Base-by-base conservation (phyloP, 2,329 filamentous ascomycete species). In the Magnaporthiopsis incrustans region DNA sequence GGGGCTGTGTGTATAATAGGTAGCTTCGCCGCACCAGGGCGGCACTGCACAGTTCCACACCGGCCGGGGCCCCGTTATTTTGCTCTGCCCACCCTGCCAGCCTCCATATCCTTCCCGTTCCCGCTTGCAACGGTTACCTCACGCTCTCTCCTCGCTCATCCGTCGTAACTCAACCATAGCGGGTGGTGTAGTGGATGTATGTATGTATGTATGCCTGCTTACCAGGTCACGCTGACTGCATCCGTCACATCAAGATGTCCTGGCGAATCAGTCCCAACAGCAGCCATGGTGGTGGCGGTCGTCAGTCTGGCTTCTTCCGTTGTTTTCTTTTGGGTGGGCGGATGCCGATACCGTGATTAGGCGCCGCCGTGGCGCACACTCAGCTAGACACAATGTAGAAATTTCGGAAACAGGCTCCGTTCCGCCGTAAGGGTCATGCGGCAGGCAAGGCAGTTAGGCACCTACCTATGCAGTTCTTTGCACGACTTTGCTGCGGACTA, bases 71-170 rank as follows among this genome's bases (percentile, higher is more conserved):
- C 57, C 57, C 26, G 30, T 32, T 32, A n/a, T 60, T 32, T 35
- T 25, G 18, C 25, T 12, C 27, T 32, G 18, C 18, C 33, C 57
- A 27, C 18, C 27, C 30, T n/a, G 35, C 12, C 58, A 22, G 15
- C 58, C 14, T 10, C 8, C 32, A 22, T 32, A 35, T 35, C 58
- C 58, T 32, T 60, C 58, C 58, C 58, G 27, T 32, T 60, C 58
- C 58, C 58, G 58, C 58, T 38, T 60, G 58, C n/a, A 60, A 60
- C 58, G 26, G 27, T 60, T 60, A 35, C 30, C 30, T 30, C 30
- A 30, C 58, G 32, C 26, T 27, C 14, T 25, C 44, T 30, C 2
- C 4, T 30, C 30, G 4, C 11, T 25, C 22, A 53, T 53, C 22
- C 22, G 18, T 10, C 44, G 44, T 53, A 25, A 53, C 22, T 53